Evolutionary conservation across 176 grass and related monocot species (phyloP).

Genomic region (Cenchrus fungigraminus): DNA sequence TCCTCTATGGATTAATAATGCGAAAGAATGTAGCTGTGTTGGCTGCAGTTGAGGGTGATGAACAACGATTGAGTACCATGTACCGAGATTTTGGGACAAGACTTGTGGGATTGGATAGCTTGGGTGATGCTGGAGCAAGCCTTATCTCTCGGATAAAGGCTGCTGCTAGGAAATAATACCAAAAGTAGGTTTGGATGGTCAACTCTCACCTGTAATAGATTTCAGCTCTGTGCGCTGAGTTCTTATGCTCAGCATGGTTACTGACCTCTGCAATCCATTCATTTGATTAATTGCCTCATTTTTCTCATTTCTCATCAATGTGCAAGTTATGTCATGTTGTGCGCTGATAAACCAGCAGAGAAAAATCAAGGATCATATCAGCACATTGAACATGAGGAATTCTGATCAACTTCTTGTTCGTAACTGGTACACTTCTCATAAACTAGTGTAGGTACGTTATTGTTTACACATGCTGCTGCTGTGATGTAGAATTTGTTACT

Average conservation of each 20-base stretch:
- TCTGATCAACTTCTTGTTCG: slow-evolving; percentile 21
- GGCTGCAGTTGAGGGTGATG: slow-evolving; percentile 64
- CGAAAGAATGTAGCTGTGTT: slow-evolving; percentile 72
- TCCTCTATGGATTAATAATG: slow-evolving; percentile 81
- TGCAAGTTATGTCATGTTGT: slow-evolving; percentile 36
- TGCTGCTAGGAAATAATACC: slow-evolving; percentile 50
- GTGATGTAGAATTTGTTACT: not conserved
- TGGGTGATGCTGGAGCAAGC: slow-evolving; percentile 69
- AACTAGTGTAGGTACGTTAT: not conserved
- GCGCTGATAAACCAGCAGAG: slow-evolving; percentile 30
- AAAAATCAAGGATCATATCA: not conserved
- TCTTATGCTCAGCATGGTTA: slow-evolving; percentile 44
- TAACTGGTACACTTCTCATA: slow-evolving; percentile 27
- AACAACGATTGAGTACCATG: slow-evolving; percentile 62
- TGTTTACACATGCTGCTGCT: not conserved
- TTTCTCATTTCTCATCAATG: slow-evolving; percentile 38
- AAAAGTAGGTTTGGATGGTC: slow-evolving; percentile 39
- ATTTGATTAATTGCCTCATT: slow-evolving; percentile 53
- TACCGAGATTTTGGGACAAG: slow-evolving; percentile 81
- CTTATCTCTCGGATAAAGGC: slow-evolving; percentile 72
- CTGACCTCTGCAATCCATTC: slow-evolving; percentile 45
- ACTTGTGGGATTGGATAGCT: slow-evolving; percentile 65
- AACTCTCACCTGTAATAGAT: slow-evolving; percentile 41
- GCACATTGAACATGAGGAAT: slow-evolving; percentile 2
- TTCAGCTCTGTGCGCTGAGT: slow-evolving; percentile 27